Evolutionary conservation across 768 basidiomycete species (phyloP).

Genomic region (Paxillus rubicundulus): DNA sequence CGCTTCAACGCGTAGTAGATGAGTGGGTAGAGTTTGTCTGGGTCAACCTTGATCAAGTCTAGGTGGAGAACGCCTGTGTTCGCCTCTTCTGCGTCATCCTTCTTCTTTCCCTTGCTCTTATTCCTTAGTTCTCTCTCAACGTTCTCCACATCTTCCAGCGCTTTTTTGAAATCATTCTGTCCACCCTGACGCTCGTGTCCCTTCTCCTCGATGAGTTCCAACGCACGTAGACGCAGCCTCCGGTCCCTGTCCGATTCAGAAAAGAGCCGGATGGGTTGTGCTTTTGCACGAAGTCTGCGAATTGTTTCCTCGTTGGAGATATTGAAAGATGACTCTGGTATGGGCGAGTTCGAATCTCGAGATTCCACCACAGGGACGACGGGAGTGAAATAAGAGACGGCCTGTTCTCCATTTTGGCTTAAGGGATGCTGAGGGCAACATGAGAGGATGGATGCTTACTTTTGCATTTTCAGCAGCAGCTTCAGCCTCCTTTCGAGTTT

Average conservation of each 20-base stretch:
- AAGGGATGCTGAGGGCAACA: constrained; percentile 22
- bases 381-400: constrained; percentile 38
- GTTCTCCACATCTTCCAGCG: constrained; percentile 82
- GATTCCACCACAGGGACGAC: constrained; percentile 36
- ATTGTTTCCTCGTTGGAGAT: constrained; percentile 92
- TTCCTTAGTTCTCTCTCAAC: constrained; percentile 64
- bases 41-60: constrained; percentile 79
- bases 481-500: constrained; percentile 17
- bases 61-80: constrained; percentile 70
- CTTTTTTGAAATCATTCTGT: constrained; percentile 94
- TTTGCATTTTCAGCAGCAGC: constrained; percentile 27
- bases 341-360: constrained; percentile 40
- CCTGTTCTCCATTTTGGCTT: constrained; percentile 49
- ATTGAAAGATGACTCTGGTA: constrained; percentile 58
- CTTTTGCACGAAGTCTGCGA: constrained; percentile 83
- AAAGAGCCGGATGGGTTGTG: constrained; percentile 92
- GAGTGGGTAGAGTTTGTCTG: constrained; percentile 92
- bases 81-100: constrained; percentile 51
- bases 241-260: constrained; percentile 95
- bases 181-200: constrained; percentile 76
- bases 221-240: constrained; percentile 80
- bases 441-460: constrained; percentile 40
- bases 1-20: constrained; percentile 96
- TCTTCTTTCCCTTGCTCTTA: constrained; percentile 58
- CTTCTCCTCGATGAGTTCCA: constrained; percentile 94